Conservation (phyloP, 108 stramenopile species). For the Nitzschia putrida region DNA sequence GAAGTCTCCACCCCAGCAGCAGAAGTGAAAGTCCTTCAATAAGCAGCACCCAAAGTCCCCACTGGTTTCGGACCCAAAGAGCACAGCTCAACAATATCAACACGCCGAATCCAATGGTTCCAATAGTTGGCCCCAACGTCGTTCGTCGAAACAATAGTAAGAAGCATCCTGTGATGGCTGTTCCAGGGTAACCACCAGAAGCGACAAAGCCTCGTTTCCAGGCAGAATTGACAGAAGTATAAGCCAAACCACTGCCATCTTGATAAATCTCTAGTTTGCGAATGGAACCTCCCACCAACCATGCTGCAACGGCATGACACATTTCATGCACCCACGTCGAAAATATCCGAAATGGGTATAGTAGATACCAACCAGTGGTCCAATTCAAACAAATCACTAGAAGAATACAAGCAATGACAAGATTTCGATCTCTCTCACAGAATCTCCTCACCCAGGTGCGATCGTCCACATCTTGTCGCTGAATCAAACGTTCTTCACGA, state of each 20-base stretch:
- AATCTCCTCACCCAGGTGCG: background rate
- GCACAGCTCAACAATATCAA: constrained; percentile 51
- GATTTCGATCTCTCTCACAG: constrained; percentile 43
- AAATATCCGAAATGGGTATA: constrained; percentile 66
- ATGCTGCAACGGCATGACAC: constrained; percentile 57
- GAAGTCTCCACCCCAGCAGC: constrained; percentile 35
- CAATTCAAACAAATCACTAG: constrained; percentile 53
- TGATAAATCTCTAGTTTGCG: constrained; percentile 48
- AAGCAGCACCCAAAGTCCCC: constrained; percentile 46
- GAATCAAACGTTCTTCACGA: constrained; percentile 7
- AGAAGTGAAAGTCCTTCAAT: constrained; percentile 28
- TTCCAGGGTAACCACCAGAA: constrained; percentile 59
- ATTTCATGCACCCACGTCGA: constrained; percentile 74
- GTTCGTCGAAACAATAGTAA: constrained; percentile 62
- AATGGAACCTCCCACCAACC: constrained; percentile 44
- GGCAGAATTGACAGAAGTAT: constrained; percentile 19
- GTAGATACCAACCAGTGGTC: constrained; percentile 31
- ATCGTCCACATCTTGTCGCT: background rate
- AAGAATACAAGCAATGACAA: constrained; percentile 45
- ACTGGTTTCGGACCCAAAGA: constrained; percentile 51
- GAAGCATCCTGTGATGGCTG: constrained; percentile 55
- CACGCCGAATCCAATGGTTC: constrained; percentile 49
- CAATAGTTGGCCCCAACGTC: constrained; percentile 45
- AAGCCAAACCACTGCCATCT: constrained; percentile 61
- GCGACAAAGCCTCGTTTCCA: constrained; percentile 48